Conservation (phyloP, 2,329 filamentous ascomycete genomes). For the Ophiostoma himal-ulmi region DNA sequence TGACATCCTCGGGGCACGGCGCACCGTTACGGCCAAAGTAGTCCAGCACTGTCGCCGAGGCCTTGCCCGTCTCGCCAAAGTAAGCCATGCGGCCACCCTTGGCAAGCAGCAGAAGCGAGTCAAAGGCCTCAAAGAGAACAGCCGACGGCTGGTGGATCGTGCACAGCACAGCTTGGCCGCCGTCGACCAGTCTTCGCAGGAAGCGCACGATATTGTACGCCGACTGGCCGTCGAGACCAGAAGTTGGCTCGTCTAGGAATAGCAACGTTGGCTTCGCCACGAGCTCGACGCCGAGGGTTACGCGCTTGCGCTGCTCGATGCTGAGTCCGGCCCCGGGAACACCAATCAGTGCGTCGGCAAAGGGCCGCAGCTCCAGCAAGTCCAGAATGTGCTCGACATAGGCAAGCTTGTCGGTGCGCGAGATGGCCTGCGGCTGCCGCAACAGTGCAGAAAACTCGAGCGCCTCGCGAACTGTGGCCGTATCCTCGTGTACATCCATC, state of each 20-base stretch:
- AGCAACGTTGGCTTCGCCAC: slow-evolving; percentile 85
- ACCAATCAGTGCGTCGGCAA: slow-evolving; percentile 85
- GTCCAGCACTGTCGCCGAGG: slow-evolving; percentile 59
- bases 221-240: slow-evolving; percentile 86
- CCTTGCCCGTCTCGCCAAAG: slow-evolving; percentile 66
- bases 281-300: slow-evolving; percentile 75
- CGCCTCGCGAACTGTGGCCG: slow-evolving; percentile 81
- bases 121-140: slow-evolving; percentile 88
- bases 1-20: slow-evolving; percentile 60
- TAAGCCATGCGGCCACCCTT: slow-evolving; percentile 73
- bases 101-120: slow-evolving; percentile 72
- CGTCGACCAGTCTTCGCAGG: slow-evolving; percentile 81
- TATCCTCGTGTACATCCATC: slow-evolving; percentile 81
- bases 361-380: slow-evolving; percentile 82
- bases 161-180: slow-evolving; percentile 85
- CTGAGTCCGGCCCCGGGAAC: slow-evolving; percentile 81
- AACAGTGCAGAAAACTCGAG: slow-evolving; percentile 80
- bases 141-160: slow-evolving; percentile 97
- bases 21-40: slow-evolving; percentile 74
- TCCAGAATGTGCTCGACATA: slow-evolving; percentile 91
- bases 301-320: slow-evolving; percentile 63
- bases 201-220: slow-evolving; percentile 88
- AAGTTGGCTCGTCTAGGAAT: slow-evolving; percentile 92
- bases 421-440: slow-evolving; percentile 71
- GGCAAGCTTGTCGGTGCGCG: slow-evolving; percentile 70